Evolutionary conservation across 2,329 filamentous ascomycete genomes (phyloP), one percentile per base, ranked within the genome.

Genomic region (Aspergillus fumigatiaffinis): DNA sequence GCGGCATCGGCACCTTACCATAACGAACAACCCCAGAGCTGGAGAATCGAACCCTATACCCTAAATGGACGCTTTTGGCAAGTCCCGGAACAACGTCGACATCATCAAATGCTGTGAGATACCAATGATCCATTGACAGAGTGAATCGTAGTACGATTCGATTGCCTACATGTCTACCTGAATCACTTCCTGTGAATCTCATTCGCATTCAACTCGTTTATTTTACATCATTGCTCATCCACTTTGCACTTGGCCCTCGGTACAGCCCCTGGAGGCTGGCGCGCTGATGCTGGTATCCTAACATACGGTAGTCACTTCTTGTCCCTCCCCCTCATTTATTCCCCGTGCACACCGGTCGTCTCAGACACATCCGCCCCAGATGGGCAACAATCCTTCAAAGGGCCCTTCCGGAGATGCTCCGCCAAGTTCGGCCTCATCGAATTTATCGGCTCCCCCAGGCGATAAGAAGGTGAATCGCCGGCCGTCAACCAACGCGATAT

Each of bases 311-410:
- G 53, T 46, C 53, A 41, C 57, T 17, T 25, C 42, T 42, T 44
- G 12, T 52, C 53, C 17, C 56, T 50, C 53, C 57, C 55, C 55
- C 46, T 26, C 44, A 35, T 28, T 48, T 35, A 25, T 49, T 52
- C 52, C 51, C 57, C 52, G n/a, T 49, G 20, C 49, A 57, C 32
- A 48, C 55, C 51, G 49, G 51, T 55, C 57, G 26, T 38, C 32
- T 57, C 50, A 44, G 54, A 51, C 47, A 17, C 48, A 35, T 51
- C 9, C 32, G 60, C 67, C 64, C 63, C 68, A 68, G 61, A 80
- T 80, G 78, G 79, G 79, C 63, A 79, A 80, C 68, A 77, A 74
- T 68, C 75, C 77, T 67, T 80, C 76, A 62, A 79, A 79, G 66
- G 65, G 71, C 60, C 71, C 73, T 53, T 64, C 66, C 56, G 68